These are phyloP conservation scores for Prunus kanzakura DNA, from an alignment of 306 rosid genomes.

Conservation along the genomic window DNA sequence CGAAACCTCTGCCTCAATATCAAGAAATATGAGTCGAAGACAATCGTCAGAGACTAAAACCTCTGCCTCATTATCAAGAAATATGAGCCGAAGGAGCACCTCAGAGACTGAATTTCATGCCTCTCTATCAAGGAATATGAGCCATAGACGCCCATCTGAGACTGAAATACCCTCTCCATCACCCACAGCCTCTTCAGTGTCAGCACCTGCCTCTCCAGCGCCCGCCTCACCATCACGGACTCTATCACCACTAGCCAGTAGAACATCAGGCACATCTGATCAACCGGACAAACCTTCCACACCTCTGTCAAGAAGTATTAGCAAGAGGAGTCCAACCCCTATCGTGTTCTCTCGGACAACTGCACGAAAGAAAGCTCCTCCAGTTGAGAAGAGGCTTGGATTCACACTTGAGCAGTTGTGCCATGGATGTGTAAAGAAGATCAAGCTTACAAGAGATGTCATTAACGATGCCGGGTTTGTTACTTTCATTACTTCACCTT, in stretches of 20 bases:
- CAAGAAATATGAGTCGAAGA: slow-evolving; percentile 7
- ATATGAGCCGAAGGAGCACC: background rate
- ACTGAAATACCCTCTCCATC: slow-evolving; percentile 7
- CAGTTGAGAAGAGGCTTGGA: slow-evolving; percentile 54
- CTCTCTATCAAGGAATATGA: background rate
- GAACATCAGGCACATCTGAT: background rate
- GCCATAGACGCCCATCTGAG: background rate
- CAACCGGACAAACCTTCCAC: slow-evolving; percentile 18
- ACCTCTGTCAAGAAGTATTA: slow-evolving; percentile 40
- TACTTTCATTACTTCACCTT: background rate
- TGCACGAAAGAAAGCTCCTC: slow-evolving; percentile 44
- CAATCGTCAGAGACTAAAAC: background rate
- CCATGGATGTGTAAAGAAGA: slow-evolving; percentile 69
- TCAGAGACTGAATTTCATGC: background rate
- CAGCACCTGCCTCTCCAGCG: background rate
- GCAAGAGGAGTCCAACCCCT: slow-evolving; percentile 55
- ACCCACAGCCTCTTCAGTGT: background rate
- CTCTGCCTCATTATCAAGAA: slow-evolving; percentile 1
- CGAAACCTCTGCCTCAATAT: background rate
- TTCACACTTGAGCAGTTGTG: slow-evolving; percentile 74
- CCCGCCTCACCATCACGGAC: background rate
- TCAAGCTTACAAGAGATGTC: slow-evolving; percentile 63
- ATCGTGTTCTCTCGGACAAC: slow-evolving; percentile 79
- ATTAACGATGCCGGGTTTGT: slow-evolving; percentile 66
- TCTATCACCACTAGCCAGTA: background rate